Evolutionary conservation across 2,329 filamentous ascomycete genomes (phyloP).

Genomic region (Claviceps lovelessii): DNA sequence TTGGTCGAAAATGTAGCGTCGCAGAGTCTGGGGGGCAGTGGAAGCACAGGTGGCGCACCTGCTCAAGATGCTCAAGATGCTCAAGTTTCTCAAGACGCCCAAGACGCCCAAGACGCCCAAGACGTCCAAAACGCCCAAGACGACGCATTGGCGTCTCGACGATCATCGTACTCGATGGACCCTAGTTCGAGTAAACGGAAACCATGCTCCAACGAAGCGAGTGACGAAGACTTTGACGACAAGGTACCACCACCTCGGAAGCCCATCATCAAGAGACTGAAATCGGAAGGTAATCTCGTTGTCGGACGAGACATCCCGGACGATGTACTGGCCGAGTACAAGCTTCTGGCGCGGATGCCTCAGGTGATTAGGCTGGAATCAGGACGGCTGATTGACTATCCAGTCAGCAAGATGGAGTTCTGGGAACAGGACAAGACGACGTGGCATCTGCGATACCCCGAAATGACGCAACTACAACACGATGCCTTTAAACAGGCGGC

Average conservation of each 20-base stretch:
- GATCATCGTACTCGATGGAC: slow-evolving; percentile 17
- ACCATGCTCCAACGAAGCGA: slow-evolving; percentile 31
- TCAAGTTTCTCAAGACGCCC: neutral
- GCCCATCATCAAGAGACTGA: slow-evolving; percentile 40
- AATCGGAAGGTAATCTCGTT: slow-evolving; percentile 31
- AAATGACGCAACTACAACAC: slow-evolving; percentile 47
- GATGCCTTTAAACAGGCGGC: slow-evolving; percentile 41
- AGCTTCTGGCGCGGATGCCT: slow-evolving; percentile 34
- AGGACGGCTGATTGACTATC: slow-evolving; percentile 42
- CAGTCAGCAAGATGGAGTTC: slow-evolving; percentile 40
- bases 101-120: neutral
- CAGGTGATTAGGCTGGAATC: slow-evolving; percentile 34
- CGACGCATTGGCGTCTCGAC: slow-evolving; percentile 9
- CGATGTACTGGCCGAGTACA: slow-evolving; percentile 28
- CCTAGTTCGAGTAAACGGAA: slow-evolving; percentile 43
- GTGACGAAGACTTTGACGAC: slow-evolving; percentile 38
- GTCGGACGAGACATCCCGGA: slow-evolving; percentile 17
- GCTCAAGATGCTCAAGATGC: neutral
- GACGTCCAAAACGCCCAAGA: neutral
- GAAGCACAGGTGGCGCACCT: slow-evolving; percentile 10
- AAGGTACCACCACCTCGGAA: slow-evolving; percentile 21
- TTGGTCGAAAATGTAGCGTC: slow-evolving; percentile 38
- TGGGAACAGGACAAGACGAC: slow-evolving; percentile 42
- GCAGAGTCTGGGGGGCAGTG: slow-evolving; percentile 37
- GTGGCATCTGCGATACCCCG: slow-evolving; percentile 48